Base-by-base conservation (phyloP, 176 grass and related monocot species). In the Metroxylon sagu region DNA sequence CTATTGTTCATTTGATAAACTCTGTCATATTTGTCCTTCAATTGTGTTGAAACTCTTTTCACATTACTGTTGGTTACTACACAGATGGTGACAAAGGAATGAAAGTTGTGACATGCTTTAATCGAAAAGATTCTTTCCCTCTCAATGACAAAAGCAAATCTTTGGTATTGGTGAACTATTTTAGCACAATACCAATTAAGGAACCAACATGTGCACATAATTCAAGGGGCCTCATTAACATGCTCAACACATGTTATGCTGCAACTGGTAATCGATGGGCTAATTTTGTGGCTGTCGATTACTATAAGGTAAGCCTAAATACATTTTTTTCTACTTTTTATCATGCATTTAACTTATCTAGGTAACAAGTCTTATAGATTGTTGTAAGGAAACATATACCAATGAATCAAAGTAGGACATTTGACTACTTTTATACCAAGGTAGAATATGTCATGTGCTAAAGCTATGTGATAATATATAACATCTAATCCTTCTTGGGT, bases 71-170 rank as follows among this genome's bases (percentile, higher is more conserved):
- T 39, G 31, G 31, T 10, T 39, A 30, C 4, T 66, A 27, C 6
- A 43, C 74, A 90, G 87, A 90, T 39, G 82, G 87, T 5, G 81
- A 90, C 30, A 82, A 82, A 35, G 87, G 87, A 3, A 90, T 90
- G 87, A 75, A 82, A 57, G 79, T 67, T 18, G 87, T 78, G 3
- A 43, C 79, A 43, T 90, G 87, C 59, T 82, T 76, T 0, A 90
- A 90, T 16, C 87, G 82, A 5, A 74, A 71, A 1, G 87, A 85
- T 57, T 90, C 87, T 4, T 14, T 72, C 0, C 63, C 78, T 58
- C 78, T 90, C 52, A 66, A 70, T 2, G 87, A 90, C 48, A 70
- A 60, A 19, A 82, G 63, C 19, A 90, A 90, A 60, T 85, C 82
- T 0, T 52, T 90, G 23, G 78, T 90, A 17, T 82, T 90, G 14